phyloP scores from a whole-genome alignment of 1,284 basidiomycete species.

The Austroboletus niveus region DNA sequence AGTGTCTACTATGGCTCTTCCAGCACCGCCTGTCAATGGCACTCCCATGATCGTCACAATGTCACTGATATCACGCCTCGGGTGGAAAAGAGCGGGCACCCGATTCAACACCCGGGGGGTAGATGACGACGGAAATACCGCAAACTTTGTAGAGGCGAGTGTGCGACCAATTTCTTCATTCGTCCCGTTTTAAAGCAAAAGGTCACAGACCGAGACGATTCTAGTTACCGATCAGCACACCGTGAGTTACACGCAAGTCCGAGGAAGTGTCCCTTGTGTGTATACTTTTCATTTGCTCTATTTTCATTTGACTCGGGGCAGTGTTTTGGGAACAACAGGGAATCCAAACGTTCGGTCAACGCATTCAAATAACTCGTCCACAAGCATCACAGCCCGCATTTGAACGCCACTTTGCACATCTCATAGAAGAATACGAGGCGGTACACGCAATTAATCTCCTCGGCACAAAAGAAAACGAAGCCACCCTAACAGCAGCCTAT shows the following conservation, averaged over 20 bases:
- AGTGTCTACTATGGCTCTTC: slow-evolving; percentile 65
- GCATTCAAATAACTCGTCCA: slow-evolving; percentile 92
- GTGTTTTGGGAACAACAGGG: slow-evolving; percentile 99
- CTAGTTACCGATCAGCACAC: slow-evolving; percentile 82
- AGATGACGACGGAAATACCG: slow-evolving; percentile 96
- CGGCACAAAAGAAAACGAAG: slow-evolving; percentile 90
- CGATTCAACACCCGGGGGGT: slow-evolving; percentile 97
- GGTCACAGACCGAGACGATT: slow-evolving; percentile 80
- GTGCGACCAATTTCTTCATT: slow-evolving; percentile 6
- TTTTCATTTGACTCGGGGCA: slow-evolving; percentile 32
- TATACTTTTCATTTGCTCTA: slow-evolving; percentile 10
- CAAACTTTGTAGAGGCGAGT: slow-evolving; percentile 93
- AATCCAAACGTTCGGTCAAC: slow-evolving; percentile 84
- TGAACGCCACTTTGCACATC: slow-evolving; percentile 86
- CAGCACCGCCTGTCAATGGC: slow-evolving; percentile 70
- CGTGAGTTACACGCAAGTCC: slow-evolving; percentile 89
- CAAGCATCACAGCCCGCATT: slow-evolving; percentile 96
- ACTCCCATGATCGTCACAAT: slow-evolving; percentile 66
- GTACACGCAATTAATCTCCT: slow-evolving; percentile 88
- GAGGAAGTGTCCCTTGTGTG: slow-evolving; percentile 91
- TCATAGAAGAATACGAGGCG: slow-evolving; percentile 80
- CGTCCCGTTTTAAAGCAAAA: slow-evolving; percentile 4
- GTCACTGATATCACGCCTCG: slow-evolving; percentile 81
- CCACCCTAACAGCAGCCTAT: slow-evolving; percentile 81
- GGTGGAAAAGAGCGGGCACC: slow-evolving; percentile 95